Evolutionary conservation across 192 early-diverging fungal species (phyloP), one percentile per base, ranked within the genome.

Genomic region (Spizellomyces sp.): DNA sequence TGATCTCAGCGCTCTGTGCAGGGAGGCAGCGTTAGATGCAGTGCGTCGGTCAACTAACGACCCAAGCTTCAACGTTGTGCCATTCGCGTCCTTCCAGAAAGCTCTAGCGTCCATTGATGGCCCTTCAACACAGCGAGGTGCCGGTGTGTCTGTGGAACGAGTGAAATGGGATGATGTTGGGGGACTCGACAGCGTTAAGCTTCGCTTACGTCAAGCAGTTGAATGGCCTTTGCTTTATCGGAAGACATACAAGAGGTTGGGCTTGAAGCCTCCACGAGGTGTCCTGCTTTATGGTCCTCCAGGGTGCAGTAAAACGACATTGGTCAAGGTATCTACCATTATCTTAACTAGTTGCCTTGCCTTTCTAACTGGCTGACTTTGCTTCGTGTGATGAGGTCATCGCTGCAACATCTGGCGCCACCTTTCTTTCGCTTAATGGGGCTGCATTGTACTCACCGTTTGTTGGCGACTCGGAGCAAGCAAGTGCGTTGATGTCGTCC

Each of bases 241-340:
- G 1, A 80, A 83, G 5, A 85, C 89, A 5, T 93, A 93, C 76
- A 48, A 57, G 27, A 79, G 90, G 22, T 78, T 99, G 10, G 95
- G 98, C 4, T 67, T 99, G 42, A 84, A 81, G 45, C 89, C 91
- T 0, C 90, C 94, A 0, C 77, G 91, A 17, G 98, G 98, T 4
- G 89, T 99, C 1, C 77, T 99, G n/a, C 79, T 99, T 8, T 95
- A 96, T 76, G 98, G 98, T 3, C 98, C 98, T 19, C 96, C 98
- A 4, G 98, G 95, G 9, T 99, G 97, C 78, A 93, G 92, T 80
- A 99, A 99, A 75, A 99, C 98, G 0, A 97, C 96, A 0, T 78
- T 99, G 6, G 95, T 93, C 8, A 93, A 90, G 71, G 27, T 36
- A 36, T 36, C 27, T 36, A 3, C 27, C 27, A 36, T 36, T 66